Evolutionary conservation across 2,329 filamentous ascomycete species (phyloP).

Genomic region (Acrodontium crateriforme): DNA sequence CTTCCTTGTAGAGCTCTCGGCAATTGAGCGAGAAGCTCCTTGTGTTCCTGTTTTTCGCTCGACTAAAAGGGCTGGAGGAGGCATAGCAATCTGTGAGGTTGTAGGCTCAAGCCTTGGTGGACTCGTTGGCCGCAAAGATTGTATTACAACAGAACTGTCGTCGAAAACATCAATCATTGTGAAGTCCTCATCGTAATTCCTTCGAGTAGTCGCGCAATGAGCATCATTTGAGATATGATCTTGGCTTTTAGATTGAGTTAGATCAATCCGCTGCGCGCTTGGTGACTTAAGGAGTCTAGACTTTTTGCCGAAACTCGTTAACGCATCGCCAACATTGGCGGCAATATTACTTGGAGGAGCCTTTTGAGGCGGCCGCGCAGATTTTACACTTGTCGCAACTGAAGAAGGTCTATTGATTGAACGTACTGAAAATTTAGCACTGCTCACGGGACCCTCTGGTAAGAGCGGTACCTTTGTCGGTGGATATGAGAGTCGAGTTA

Average conservation of each 20-base stretch:
- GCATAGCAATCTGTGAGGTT: constrained; percentile 13
- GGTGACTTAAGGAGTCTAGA: no score
- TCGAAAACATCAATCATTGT: no score
- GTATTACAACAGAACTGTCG: neutral
- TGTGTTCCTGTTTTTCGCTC: no score
- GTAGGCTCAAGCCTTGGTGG: no score
- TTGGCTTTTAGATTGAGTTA: neutral
- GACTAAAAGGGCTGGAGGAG: constrained; percentile 7
- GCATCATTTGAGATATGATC: neutral
- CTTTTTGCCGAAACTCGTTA: constrained; percentile 6
- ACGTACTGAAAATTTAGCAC: no score
- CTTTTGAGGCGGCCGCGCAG: neutral
- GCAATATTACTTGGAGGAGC: constrained; percentile 8
- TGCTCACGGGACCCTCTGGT: no score
- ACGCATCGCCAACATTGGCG: constrained; percentile 5
- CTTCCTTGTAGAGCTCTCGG: constrained; percentile 1
- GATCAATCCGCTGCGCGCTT: neutral
- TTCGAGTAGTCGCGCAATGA: no score
- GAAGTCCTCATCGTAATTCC: neutral
- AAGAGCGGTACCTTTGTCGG: no score
- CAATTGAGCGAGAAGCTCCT: neutral
- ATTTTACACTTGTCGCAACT: constrained; percentile 6
- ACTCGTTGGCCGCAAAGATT: neutral
- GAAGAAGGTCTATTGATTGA: constrained; percentile 6
- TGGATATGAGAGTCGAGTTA: no score